phyloP scores from a whole-genome alignment of 352 stramenopile genomes.

The Pythium apleroticum region DNA sequence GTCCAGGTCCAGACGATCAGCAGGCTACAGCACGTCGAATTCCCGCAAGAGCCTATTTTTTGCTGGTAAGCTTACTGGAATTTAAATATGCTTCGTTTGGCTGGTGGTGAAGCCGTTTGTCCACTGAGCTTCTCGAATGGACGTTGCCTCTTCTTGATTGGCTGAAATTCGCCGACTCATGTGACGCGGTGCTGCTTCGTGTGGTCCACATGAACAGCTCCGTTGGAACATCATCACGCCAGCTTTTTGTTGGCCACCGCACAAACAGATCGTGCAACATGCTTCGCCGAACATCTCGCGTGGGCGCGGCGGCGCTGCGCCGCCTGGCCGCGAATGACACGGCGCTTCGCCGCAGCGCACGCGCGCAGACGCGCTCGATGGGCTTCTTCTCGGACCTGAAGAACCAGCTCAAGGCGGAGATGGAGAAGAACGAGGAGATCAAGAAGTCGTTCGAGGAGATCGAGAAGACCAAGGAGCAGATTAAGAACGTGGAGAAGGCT shows the following conservation, averaged over 20 bases:
- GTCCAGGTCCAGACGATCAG: neutral
- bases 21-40: neutral
- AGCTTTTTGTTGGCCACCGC: constrained; percentile 22
- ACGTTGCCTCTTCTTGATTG: constrained; percentile 6
- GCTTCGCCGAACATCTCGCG: constrained; percentile 29
- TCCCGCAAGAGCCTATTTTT: neutral
- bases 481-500: constrained; percentile 62
- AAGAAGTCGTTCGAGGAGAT: constrained; percentile 80
- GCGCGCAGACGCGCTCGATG: constrained; percentile 48
- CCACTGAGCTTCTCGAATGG: constrained; percentile 26
- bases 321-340: constrained; percentile 12
- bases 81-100: constrained; percentile 20
- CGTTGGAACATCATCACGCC: neutral
- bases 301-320: constrained; percentile 22
- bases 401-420: constrained; percentile 77
- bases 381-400: constrained; percentile 79
- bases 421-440: constrained; percentile 81
- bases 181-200: constrained; percentile 19
- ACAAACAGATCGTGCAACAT: constrained; percentile 18
- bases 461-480: constrained; percentile 69
- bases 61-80: constrained; percentile 7
- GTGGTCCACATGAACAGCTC: constrained; percentile 16
- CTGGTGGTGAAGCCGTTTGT: constrained; percentile 31
- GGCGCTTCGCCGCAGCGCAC: constrained; percentile 4
- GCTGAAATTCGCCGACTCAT: constrained; percentile 11